Evolutionary conservation across 73 alveolate genomes (phyloP).

Genomic region (Paramecium sexaurelia): DNA sequence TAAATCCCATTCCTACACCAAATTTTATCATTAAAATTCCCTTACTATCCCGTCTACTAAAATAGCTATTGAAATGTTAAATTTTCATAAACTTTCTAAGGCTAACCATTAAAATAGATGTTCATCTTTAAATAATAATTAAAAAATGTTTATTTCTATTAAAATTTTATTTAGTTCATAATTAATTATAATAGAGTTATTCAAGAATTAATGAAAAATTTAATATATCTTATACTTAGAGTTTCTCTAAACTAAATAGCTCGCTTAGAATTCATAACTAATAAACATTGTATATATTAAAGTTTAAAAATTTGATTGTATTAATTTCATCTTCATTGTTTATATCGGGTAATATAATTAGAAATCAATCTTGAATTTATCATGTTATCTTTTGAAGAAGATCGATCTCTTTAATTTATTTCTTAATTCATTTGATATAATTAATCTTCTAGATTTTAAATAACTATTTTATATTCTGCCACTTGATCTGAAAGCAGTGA

Average conservation of each 20-base stretch:
- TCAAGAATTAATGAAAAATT: no score
- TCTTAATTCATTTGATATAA: constrained; percentile 14
- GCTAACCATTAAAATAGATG: background rate
- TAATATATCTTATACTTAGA: no score
- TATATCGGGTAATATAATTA: background rate
- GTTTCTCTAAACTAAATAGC: no score
- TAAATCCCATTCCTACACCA: background rate
- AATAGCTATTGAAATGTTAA: background rate
- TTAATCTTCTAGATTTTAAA: constrained; percentile 26
- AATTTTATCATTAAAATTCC: background rate
- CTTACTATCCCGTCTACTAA: background rate
- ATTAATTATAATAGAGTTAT: no score
- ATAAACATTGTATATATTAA: no score
- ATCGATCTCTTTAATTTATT: background rate
- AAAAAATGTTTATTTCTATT: background rate
- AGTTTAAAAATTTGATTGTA: background rate
- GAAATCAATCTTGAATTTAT: constrained; percentile 22
- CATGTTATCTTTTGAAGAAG: constrained; percentile 23
- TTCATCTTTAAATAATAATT: background rate
- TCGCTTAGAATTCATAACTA: no score
- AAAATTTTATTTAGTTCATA: no score
- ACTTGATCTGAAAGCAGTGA: background rate
- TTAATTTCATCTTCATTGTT: background rate
- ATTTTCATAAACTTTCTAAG: background rate
- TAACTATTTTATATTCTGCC: constrained; percentile 53